phyloP scores from a whole-genome alignment of 2,329 filamentous ascomycete species.

The Claviceps digitariae region DNA sequence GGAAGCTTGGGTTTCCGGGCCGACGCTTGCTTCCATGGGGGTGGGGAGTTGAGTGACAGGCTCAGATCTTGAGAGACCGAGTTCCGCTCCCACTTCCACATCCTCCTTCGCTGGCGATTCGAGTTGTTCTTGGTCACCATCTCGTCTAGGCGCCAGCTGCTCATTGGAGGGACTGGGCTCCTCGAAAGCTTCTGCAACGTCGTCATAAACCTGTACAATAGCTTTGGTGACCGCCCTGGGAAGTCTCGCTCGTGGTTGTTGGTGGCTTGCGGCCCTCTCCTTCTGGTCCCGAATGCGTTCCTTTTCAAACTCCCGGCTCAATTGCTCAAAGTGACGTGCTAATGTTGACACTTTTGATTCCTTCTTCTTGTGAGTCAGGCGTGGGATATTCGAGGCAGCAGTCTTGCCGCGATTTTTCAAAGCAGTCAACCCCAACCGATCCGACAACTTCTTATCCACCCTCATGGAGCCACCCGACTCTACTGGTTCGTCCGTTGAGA shows the following conservation, averaged over 20 bases:
- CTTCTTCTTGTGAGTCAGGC: constrained; percentile 65
- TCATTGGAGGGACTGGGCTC: constrained; percentile 53
- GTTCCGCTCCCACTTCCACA: constrained; percentile 2
- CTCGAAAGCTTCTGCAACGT: constrained; percentile 84
- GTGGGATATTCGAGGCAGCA: constrained; percentile 68
- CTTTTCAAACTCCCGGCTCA: constrained; percentile 92
- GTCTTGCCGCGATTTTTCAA: constrained; percentile 47
- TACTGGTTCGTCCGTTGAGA: constrained; percentile 11
- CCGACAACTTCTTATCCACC: constrained; percentile 63
- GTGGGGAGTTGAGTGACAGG: constrained; percentile 8
- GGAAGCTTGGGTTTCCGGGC: constrained; percentile 11
- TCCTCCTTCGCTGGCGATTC: constrained; percentile 11
- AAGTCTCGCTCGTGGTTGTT: constrained; percentile 61
- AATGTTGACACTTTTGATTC: constrained; percentile 78
- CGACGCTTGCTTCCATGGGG: constrained; percentile 12
- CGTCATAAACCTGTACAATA: constrained; percentile 89
- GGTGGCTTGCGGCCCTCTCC: constrained; percentile 63
- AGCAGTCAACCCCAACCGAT: constrained; percentile 52
- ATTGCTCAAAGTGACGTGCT: constrained; percentile 89
- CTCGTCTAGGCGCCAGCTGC: constrained; percentile 14
- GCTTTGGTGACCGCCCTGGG: constrained; percentile 88
- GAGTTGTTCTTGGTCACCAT: constrained; percentile 6
- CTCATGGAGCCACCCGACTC: constrained; percentile 29
- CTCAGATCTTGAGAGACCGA: constrained; percentile 11
- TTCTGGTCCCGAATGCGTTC: constrained; percentile 78